Evolutionary conservation across 129 eudicot species (phyloP), one percentile per base, ranked within the genome.

Genomic region (Escallonia rubra): DNA sequence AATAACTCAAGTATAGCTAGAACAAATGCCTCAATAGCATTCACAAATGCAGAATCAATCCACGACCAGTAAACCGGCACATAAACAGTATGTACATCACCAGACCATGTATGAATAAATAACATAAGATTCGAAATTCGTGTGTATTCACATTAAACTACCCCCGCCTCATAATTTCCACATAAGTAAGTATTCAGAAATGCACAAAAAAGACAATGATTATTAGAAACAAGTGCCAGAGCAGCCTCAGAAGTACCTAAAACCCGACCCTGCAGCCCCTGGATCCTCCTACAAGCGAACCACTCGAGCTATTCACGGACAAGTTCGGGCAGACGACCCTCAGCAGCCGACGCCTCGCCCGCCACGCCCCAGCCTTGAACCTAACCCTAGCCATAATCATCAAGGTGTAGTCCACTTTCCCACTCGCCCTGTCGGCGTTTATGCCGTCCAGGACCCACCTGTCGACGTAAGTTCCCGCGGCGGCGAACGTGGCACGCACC

Each of bases 341-440:
- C 75, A 88, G 39, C 39, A 66, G 52, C 73, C 98, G 70, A 61
- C 88, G 66, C 75, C 91, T 76, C 3, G 96, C 83, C 74, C 89
- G 74, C 98, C 96, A 92, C 2, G 78, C 81, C 41, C 90, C 86
- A 0, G 96, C 89, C 73, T 75, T 83, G 41, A 88, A 92, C 79
- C 78, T 59, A 57, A 86, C 87, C 69, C 80, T 63, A n/a, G 83
- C 89, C 41, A 81, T 34, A 87, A 92, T 57, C 79, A 83, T 81
- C 68, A 86, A 62, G 60, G 72, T 74, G 54, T 88, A 88, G 2
- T 50, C 49, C 2, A 88, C 89, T 23, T 61, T 73, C 38, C 89
- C 98, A 12, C 59, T 47, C 4, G 66, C 65, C 65, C 82, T 73
- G 8, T 86, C 86, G 8, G 50, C 62, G 15, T 45, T 72, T 7